Percentiles rank a stretch among this genome's conserved stretches.
Evolutionary conservation across 31 red algal genomes (phyloP).

Genomic region (Odonthalia washingtoniensis): DNA sequence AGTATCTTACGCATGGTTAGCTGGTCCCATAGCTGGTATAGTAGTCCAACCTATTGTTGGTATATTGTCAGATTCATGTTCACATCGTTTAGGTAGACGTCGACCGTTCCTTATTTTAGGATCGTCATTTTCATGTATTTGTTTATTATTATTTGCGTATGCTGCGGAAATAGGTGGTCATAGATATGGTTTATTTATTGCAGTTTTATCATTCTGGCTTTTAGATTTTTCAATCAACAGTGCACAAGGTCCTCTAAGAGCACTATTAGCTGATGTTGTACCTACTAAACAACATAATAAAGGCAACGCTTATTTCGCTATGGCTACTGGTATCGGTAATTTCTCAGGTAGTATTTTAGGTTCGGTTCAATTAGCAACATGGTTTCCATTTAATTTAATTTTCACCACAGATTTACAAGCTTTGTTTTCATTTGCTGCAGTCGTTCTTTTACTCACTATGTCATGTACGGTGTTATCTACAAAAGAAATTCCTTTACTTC

Average conservation of each 20-base stretch:
- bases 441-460: constrained; percentile 51
- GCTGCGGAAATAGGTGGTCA: constrained; percentile 54
- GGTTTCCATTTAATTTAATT: constrained; percentile 20
- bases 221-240: constrained; percentile 86
- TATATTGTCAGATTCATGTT: constrained; percentile 71
- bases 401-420: constrained; percentile 70
- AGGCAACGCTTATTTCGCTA: constrained; percentile 80
- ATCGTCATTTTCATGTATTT: constrained; percentile 29
- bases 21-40: constrained; percentile 87
- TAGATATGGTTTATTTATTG: constrained; percentile 47
- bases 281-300: constrained; percentile 76
- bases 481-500: constrained; percentile 46
- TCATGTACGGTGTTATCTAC: constrained; percentile 3
- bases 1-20: constrained; percentile 88
- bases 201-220: constrained; percentile 74
- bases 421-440: constrained; percentile 58
- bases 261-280: constrained; percentile 75
- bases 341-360: constrained; percentile 67
- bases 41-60: constrained; percentile 88
- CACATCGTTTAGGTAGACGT: constrained; percentile 66
- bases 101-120: constrained; percentile 83
- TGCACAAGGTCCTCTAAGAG: constrained; percentile 70
- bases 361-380: constrained; percentile 33
- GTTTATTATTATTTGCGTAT: constrained; percentile 58
- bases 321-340: constrained; percentile 79